Base-by-base conservation (phyloP, 768 basidiomycete species). In the Hygrophorus pudorinus region DNA sequence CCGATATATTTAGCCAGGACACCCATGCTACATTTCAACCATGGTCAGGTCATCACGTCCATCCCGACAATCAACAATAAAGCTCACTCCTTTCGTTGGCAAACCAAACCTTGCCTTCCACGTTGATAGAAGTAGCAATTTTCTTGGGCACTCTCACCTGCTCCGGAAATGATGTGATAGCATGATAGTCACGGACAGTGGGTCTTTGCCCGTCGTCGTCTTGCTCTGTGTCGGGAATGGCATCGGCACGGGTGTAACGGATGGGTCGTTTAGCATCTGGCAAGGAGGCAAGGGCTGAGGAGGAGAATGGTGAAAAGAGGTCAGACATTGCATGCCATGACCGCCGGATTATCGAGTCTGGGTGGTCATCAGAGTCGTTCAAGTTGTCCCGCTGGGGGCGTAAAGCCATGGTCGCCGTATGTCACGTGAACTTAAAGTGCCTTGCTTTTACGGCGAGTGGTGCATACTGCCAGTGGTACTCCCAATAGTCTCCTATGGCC, bases 41-140 rank as follows among this genome's bases (percentile, higher is more conserved):
- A 24, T 31, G 43, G 13, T 32, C 24, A 32, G 2, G 30, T 36
- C 7, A n/a, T n/a, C n/a, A 41, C 24, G 41, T 42, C 14, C 38
- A 11, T 5, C 20, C 12, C 7, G 10, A 8, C 6, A 12, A 42
- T 13, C 41, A 28, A 33, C 21, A 14, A 13, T 18, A 34, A 40
- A 6, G 64, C 80, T 48, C 38, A 91, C 88, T 91, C 57, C 89
- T 69, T 63, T 97, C 92, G 56, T 96, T 96, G 7, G 92, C 91
- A 59, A 97, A 94, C 92, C 93, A 97, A 38, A 97, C 92, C 56
- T 97, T 97, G 16, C 79, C 81, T 59, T 97, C 92, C 13, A 97
- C 90, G 50, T 80, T 85, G 54, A 97, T 70, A 0, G 82, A 77
- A 1, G 85, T 84, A 0, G 83, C 67, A 16, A 87, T 76, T 62